Evolutionary conservation across 306 rosid genomes (phyloP).

Genomic region (Cucumis melo): DNA sequence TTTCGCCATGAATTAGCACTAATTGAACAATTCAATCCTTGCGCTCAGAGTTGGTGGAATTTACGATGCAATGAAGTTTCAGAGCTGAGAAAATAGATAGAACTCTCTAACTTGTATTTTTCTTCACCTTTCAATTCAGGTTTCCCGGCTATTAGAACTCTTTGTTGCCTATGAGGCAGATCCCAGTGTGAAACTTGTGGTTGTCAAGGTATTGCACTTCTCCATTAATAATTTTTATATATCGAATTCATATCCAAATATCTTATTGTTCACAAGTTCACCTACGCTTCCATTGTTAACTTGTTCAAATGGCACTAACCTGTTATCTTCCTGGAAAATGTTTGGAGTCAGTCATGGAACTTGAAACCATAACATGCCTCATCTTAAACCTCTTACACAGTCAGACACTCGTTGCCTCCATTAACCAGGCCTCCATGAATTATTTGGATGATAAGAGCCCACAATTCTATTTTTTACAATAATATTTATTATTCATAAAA

Average conservation of each 20-base stretch:
- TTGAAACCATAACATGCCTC: no score
- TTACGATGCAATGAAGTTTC: not conserved
- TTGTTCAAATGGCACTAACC: not conserved
- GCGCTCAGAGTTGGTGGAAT: not conserved
- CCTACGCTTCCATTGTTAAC: not conserved
- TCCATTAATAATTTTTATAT: not conserved
- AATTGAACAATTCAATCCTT: not conserved
- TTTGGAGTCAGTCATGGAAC: not conserved
- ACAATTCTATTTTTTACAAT: not conserved
- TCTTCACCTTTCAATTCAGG: conserved; percentile 20
- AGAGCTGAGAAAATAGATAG: not conserved
- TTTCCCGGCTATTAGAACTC: conserved; percentile 47
- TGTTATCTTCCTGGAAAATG: not conserved
- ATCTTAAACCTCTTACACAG: not conserved
- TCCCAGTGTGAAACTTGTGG: conserved; percentile 47
- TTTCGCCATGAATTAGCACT: not conserved
- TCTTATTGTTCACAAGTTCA: not conserved
- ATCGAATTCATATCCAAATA: not conserved
- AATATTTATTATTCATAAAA: not conserved
- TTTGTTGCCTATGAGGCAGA: conserved; percentile 42
- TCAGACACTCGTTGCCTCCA: not conserved
- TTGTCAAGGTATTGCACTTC: conserved; percentile 48
- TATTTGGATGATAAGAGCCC: not conserved
- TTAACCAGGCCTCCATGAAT: not conserved
- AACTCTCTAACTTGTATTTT: not conserved